phyloP scores from a whole-genome alignment of 2,329 filamentous ascomycete species.

The Sphaerulina vaccinii region DNA sequence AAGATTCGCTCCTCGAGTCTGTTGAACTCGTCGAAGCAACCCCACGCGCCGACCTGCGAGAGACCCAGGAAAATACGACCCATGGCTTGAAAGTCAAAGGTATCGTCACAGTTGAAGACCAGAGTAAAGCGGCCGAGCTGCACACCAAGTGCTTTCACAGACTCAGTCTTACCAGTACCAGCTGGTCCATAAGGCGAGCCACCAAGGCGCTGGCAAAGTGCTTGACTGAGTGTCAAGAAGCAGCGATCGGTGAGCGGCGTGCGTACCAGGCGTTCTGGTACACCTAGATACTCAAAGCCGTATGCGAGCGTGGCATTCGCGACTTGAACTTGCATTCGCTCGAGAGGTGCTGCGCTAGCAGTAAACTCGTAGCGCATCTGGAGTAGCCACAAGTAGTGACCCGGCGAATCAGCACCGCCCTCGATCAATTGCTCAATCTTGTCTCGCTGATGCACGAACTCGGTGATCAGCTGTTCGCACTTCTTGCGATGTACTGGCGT shows the following conservation, averaged over 20 bases:
- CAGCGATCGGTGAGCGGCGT: conserved; percentile 97
- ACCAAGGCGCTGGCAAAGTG: conserved; percentile 88
- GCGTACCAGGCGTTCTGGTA: conserved; percentile 91
- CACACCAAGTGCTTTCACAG: conserved; percentile 94
- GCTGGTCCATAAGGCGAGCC: conserved; percentile 96
- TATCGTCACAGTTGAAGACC: conserved; percentile 99
- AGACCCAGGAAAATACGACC: conserved; percentile 98
- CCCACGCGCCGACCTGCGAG: conserved; percentile 98
- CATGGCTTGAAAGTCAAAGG: conserved; percentile 99
- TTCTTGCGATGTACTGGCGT: conserved; percentile 87
- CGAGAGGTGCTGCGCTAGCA: conserved; percentile 73
- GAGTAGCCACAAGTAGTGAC: conserved; percentile 87
- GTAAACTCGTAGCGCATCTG: conserved; percentile 96
- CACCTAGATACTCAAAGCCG: conserved; percentile 96
- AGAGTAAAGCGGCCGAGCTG: conserved; percentile 96
- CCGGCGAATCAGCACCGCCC: conserved; percentile 69
- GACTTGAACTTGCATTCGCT: conserved; percentile 89
- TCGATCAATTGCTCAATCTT: conserved; percentile 82
- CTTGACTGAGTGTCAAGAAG: conserved; percentile 96
- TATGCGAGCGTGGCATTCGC: conserved; percentile 94
- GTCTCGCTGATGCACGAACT: conserved; percentile 97
- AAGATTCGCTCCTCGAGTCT: conserved; percentile 96
- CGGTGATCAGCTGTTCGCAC: conserved; percentile 97
- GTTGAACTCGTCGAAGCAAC: conserved; percentile 99
- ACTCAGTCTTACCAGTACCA: conserved; percentile 98